Percentiles rank a stretch among this genome's conserved stretches.
Conservation (phyloP, 495 filamentous ascomycete species). For the Arthonia radiata region DNA sequence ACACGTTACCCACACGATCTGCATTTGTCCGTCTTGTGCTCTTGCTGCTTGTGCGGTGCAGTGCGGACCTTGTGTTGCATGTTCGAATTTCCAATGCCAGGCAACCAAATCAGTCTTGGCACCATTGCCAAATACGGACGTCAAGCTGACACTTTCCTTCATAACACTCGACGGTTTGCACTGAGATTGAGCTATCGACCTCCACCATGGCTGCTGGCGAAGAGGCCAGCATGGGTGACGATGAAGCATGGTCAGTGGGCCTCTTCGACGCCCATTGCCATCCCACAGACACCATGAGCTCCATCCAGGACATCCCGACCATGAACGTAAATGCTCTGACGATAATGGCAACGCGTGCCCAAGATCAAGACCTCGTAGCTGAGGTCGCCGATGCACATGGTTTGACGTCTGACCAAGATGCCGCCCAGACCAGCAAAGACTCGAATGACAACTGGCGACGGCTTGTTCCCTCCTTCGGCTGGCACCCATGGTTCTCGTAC, state of each 20-base stretch:
- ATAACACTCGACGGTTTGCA: too few relatives aligned
- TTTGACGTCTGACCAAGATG: conserved; percentile 16
- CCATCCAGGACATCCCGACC: conserved; percentile 32
- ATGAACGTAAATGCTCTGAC: conserved; percentile 65
- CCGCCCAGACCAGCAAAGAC: conserved; percentile 4
- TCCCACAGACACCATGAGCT: conserved; percentile 85
- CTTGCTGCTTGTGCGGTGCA: too few relatives aligned
- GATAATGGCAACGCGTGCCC: conserved; percentile 65
- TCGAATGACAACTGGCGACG: conserved; percentile 7
- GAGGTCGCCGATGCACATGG: conserved; percentile 31
- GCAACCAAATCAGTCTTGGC: too few relatives aligned
- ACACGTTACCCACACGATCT: too few relatives aligned
- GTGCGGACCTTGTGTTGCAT: too few relatives aligned
- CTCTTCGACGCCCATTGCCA: conserved; percentile 90
- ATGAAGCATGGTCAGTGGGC: conserved; percentile 48
- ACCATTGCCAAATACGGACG: too few relatives aligned
- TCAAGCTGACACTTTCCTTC: too few relatives aligned
- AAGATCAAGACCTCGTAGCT: conserved; percentile 72
- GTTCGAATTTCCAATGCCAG: too few relatives aligned
- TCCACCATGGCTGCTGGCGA: too few relatives aligned
- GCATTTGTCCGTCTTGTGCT: too few relatives aligned
- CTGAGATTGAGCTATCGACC: too few relatives aligned
- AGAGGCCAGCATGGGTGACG: conserved; percentile 4
- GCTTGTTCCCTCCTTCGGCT: conserved; percentile 74
- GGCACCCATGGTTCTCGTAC: conserved; percentile 97